Evolutionary conservation across 2,329 filamentous ascomycete genomes (phyloP).

Genomic region (Colletotrichum aenigma): DNA sequence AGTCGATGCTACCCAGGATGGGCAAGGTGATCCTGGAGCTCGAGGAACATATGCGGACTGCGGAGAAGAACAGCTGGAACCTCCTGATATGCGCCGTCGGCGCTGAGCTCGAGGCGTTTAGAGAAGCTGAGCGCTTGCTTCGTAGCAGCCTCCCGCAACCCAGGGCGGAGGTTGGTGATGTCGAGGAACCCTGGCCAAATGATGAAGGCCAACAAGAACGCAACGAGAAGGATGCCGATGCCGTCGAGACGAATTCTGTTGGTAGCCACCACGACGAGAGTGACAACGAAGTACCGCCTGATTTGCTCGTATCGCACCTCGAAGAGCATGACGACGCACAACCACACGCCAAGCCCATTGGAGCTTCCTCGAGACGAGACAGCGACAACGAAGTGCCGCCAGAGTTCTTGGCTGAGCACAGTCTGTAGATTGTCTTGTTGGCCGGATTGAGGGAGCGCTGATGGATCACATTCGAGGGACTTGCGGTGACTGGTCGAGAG

Average conservation of each 20-base stretch:
- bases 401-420: constrained; percentile 56
- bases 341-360: constrained; percentile 10
- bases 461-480: background rate
- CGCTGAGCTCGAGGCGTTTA: constrained; percentile 72
- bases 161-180: constrained; percentile 26
- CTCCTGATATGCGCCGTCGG: constrained; percentile 77
- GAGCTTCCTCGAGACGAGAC: constrained; percentile 27
- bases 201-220: background rate
- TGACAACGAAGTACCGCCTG: constrained; percentile 48
- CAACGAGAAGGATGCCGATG: background rate
- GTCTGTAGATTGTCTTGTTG: background rate
- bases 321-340: constrained; percentile 31
- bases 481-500: background rate
- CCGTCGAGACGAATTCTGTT: background rate
- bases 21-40: constrained; percentile 58
- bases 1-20: constrained; percentile 59
- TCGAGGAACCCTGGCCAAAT: constrained; percentile 14
- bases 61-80: constrained; percentile 72
- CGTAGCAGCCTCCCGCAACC: constrained; percentile 31
- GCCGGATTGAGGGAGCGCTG: background rate
- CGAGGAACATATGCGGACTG: constrained; percentile 55
- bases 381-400: constrained; percentile 55
- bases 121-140: constrained; percentile 64
- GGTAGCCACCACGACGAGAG: constrained; percentile 28
- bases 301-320: constrained; percentile 39